A percentile compares a stretch with the other conserved stretches of the same genome.
phyloP scores from a whole-genome alignment of 1,139 yeast genomes.

The Pichia sp. region DNA sequence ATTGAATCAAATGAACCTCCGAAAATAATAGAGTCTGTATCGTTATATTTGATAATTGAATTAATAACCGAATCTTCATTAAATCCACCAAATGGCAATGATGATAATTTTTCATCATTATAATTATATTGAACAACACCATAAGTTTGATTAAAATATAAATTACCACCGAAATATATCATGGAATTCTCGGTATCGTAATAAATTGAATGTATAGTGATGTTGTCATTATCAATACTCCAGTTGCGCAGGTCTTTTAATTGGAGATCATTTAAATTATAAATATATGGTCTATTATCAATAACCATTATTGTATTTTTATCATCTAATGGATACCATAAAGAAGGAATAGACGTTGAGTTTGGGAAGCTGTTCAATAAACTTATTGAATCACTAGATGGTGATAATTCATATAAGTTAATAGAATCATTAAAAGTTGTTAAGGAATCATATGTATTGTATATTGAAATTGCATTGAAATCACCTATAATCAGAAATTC shows the following conservation, averaged over 20 bases:
- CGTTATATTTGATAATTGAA: conserved; percentile 51
- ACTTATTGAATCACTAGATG: conserved; percentile 10
- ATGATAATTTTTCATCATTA: conserved; percentile 35
- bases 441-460: conserved; percentile 27
- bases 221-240: conserved; percentile 40
- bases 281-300: conserved; percentile 21
- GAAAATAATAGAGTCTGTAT: conserved; percentile 52
- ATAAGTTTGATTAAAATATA: conserved; percentile 44
- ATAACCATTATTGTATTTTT: conserved; percentile 12
- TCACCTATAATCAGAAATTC: conserved; percentile 57
- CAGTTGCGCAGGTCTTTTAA: conserved; percentile 19
- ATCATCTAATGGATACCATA: conserved; percentile 12
- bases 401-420: conserved; percentile 17
- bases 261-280: conserved; percentile 3
- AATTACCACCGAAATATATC: conserved; percentile 78
- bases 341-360: conserved; percentile 3
- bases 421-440: conserved; percentile 43
- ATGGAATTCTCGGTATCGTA: conserved; percentile 41
- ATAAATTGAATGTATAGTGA: conserved; percentile 46
- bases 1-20: conserved; percentile 70
- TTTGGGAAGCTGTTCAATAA: conserved; percentile 1
- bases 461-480: conserved; percentile 55
- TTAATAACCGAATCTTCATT: conserved; percentile 52
- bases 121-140: conserved; percentile 66
- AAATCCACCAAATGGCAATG: conserved; percentile 75